Evolutionary conservation across 257 asterid species (phyloP).

Genomic region (Anisodus acutangulus): DNA sequence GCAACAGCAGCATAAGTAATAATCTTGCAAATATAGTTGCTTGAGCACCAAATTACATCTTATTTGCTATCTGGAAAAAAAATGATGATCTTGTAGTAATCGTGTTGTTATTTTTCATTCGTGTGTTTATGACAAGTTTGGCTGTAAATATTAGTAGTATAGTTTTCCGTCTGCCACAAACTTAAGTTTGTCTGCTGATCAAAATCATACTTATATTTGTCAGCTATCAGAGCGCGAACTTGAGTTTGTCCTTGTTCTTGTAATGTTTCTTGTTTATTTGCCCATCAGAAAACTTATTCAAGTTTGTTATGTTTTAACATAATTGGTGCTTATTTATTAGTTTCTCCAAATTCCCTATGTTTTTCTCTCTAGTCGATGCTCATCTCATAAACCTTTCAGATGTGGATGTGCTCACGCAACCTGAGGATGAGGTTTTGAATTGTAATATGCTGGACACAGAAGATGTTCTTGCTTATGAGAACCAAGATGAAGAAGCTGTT

Average conservation of each 20-base stretch:
- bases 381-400: slow-evolving; percentile 30
- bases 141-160: not conserved
- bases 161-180: not conserved
- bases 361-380: slow-evolving; percentile 15
- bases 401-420: slow-evolving; percentile 52
- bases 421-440: slow-evolving; percentile 63
- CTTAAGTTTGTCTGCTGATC: not conserved
- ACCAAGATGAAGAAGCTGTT: slow-evolving; percentile 68
- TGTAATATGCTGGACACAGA: slow-evolving; percentile 64
- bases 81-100: not conserved
- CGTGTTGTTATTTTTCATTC: not conserved
- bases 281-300: not conserved
- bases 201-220: not conserved
- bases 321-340: slow-evolving; percentile 1
- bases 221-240: not conserved
- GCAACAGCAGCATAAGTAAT: not conserved
- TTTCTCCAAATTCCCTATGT: not conserved
- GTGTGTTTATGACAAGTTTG: not conserved
- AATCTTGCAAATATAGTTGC: not conserved
- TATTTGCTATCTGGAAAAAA: too few species aligned
- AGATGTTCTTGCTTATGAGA: slow-evolving; percentile 59
- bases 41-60: not conserved
- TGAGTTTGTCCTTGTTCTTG: not conserved
- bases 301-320: not conserved
- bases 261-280: not conserved